Evolutionary conservation across 2,329 filamentous ascomycete species (phyloP), one percentile per base, ranked within the genome.

Genomic region (Sarocladium oryzae): DNA sequence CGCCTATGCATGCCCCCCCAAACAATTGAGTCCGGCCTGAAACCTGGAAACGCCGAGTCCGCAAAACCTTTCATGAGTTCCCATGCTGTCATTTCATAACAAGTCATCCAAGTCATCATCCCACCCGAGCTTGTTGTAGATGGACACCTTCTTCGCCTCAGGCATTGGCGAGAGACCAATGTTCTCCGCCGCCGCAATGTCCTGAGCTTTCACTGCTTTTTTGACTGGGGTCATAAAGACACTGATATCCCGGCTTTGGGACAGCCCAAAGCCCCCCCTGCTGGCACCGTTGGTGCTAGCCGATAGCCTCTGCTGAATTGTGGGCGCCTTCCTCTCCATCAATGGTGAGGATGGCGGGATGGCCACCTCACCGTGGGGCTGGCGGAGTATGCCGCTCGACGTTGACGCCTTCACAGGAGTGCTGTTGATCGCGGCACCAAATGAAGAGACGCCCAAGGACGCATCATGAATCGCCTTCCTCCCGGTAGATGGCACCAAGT

Each of bases 111-210:
- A 67, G 54, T 81, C 77, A 53, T 80, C 72, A 58, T 81, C 77
- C 79, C 79, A 83, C 41, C 79, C 79, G 37, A 82, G 62, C 56
- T 67, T 68, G 57, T 78, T 69, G 57, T 77, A 83, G 49, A 82
- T 76, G 10, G 74, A 76, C 55, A 66, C 54, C 30, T 63, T 62
- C 53, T 60, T 66, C 49, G 56, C 56, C 54, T 54, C 51, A 10
- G 28, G 43, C 24, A 32, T 21, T 18, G 43, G 43, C 24, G 43
- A 32, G 8, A 23, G 43, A 15, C 43, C 24, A 33, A 48, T 48
- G n/a, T 48, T 48, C n/a, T 48, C 43, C 16, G 28, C 8, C 16
- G 26, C 43, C 4, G 26, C 8, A 15, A 48, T 33, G 15, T 18
- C 28, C 15, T 15, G 10, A 11, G 26, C 15, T 15, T 21, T 52